Evolutionary conservation across 352 stramenopile genomes (phyloP), one percentile per base, ranked within the genome.

Genomic region (Globisporangium lucens): DNA sequence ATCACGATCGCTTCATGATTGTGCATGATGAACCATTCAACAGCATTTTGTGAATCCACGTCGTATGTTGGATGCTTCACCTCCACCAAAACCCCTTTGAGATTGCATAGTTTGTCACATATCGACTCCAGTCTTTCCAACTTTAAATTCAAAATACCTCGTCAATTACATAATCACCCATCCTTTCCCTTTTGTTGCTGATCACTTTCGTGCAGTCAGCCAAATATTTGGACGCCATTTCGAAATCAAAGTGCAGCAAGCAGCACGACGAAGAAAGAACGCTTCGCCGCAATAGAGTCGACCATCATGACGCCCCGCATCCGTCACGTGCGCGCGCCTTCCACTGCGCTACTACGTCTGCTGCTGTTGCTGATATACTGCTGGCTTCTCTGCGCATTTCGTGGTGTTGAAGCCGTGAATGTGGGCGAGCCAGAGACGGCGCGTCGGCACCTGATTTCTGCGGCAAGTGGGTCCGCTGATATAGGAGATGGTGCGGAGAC

Each of bases 341-440:
- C 33, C 29, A 29, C 33, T 66, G 17, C 24, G 33, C 51, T 33
- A 4, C 27, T 36, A 3, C 6, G 10, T 17, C n/a, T 43, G 53
- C 41, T 49, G 3, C 20, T 56, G 27, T 20, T 60, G 2, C 51
- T 46, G 1, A 17, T 49, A 47, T 56, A 10, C 65, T 61, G 24
- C 27, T 63, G 17, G 20, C 15, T 51, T 58, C 6, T 17, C 33
- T 65, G 56, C 6, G 20, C 1, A 7, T 30, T 3, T 10, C 4
- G 36, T 15, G 49, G 5, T 38, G 61, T 20, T 49, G 63, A 47
- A 4, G 53, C 63, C 3, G 57, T 51, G 49, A 70, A 63, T 36
- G 65, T 70, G 24, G 65, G 65, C 22, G 65, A 70, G 8, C 9
- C 47, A 17, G 53, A 67, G 33, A 10, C 43, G 17, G 49, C 17